These are phyloP conservation scores for Casuarina cunninghamiana DNA, from an alignment of 306 rosid species.

Conservation along the genomic window DNA sequence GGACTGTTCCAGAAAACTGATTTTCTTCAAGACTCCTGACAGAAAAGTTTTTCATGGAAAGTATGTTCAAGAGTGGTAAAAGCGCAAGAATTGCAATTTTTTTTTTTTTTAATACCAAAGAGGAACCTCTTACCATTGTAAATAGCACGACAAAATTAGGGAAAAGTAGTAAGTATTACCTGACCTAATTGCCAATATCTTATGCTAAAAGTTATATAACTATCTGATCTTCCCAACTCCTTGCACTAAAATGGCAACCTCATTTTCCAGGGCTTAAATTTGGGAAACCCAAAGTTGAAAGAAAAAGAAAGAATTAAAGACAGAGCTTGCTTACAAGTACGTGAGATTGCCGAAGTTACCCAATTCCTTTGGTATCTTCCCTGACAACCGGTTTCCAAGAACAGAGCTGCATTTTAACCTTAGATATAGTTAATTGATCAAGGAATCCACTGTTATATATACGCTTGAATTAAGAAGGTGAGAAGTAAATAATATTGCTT, in stretches of 20 bases:
- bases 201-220: background rate
- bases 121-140: too few relatives aligned
- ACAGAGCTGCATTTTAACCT: conserved; percentile 26
- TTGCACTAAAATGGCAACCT: background rate
- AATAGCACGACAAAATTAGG: too few relatives aligned
- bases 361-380: conserved; percentile 35
- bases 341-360: conserved; percentile 27
- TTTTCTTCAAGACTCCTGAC: conserved; percentile 35
- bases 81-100: too few relatives aligned
- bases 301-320: too few relatives aligned
- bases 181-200: background rate
- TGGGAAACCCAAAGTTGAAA: too few relatives aligned
- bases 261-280: too few relatives aligned
- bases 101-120: too few relatives aligned
- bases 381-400: conserved; percentile 27
- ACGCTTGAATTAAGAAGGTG: background rate
- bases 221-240: background rate
- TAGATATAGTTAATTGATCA: background rate
- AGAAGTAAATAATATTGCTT: background rate
- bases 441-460: background rate
- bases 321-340: conserved; percentile 14
- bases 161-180: too few relatives aligned
- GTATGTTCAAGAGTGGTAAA: background rate
- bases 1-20: conserved; percentile 37
- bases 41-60: background rate